Base-by-base conservation (phyloP, 2,329 filamentous ascomycete genomes). In the Nigrospora oryzae region DNA sequence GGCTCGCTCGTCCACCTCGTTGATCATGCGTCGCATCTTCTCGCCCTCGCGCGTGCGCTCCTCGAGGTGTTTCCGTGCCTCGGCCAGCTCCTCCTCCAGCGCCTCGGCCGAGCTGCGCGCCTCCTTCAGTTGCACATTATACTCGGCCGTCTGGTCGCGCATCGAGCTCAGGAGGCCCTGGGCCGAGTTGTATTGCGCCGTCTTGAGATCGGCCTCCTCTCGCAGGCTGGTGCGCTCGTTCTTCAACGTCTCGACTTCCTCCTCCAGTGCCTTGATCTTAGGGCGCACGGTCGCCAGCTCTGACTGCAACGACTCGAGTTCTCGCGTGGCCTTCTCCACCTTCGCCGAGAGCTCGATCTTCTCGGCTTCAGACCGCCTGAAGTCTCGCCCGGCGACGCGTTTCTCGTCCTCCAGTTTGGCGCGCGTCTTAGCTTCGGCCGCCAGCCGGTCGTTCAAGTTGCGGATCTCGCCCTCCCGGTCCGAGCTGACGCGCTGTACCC, bases 21-120 rank as follows among this genome's bases (percentile, higher is more conserved):
- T 83, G 12, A 98, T 71, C 48, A 97, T 74, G 40, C 89, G 76
- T 32, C 93, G 81, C 90, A 98, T 97, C 1, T 89, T 96, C 68
- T 97, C 91, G 23, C 83, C 87, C 65, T 98, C 93, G 37, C 93
- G 81, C 4, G 88, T 91, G 23, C 93, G 83, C 64, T 98, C 93
- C 43, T 79, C 81, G 2, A 98, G 75, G 49, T 96, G 77, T 46
- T 88, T 80, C 60, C 95, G 89, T 3, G 89, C 84, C 63, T 98
- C 93, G 1, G 81, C 80, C 1, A 97, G 74, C 63, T 98, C 93
- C 65, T 98, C 93, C 58, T 96, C 91, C 1, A 97, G 70, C 46
- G 83, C 86, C 57, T 96, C 90, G 35, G 83, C 85, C 52, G 89
- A 83, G 41, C 84, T 80, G 49, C 86, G 82, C 1, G 86, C 81